Conservation (phyloP, 106 monocot species). For the Acorus calamus region DNA sequence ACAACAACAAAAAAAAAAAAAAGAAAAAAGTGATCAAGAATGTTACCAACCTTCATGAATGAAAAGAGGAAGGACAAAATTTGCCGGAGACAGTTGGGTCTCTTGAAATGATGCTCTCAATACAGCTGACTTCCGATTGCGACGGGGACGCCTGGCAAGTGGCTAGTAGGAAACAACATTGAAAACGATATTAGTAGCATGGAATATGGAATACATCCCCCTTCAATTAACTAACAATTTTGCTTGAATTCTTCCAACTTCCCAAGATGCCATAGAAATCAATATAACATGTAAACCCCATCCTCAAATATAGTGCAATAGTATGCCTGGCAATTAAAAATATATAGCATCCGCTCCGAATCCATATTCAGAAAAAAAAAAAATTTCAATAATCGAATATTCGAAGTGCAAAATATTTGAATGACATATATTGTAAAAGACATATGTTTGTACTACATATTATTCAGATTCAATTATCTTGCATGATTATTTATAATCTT, state of each 20-base stretch:
- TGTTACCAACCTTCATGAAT: slow-evolving; percentile 78
- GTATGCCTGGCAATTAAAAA: no score
- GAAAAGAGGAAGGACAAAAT: slow-evolving; percentile 91
- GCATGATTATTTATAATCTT: no score
- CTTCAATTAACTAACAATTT: not conserved
- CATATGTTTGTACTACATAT: no score
- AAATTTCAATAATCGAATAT: no score
- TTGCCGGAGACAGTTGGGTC: slow-evolving; percentile 60
- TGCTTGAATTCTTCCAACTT: not conserved
- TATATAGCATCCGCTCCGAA: no score
- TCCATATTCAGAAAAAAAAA: no score
- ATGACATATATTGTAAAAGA: no score
- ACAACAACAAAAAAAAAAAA: not conserved
- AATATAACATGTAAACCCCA: no score
- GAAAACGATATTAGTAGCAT: not conserved
- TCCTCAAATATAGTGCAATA: no score
- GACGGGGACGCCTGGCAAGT: slow-evolving; percentile 69
- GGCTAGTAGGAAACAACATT: slow-evolving; percentile 20
- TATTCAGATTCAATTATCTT: no score
- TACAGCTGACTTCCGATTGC: slow-evolving; percentile 67
- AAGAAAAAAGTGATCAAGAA: not conserved
- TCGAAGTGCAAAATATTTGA: no score
- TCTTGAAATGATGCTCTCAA: slow-evolving; percentile 85
- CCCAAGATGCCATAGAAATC: no score
- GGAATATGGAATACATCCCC: slow-evolving; percentile 1